These are phyloP conservation scores for Jacaranda copaia DNA, from an alignment of 257 asterid species.

Conservation along the genomic window DNA sequence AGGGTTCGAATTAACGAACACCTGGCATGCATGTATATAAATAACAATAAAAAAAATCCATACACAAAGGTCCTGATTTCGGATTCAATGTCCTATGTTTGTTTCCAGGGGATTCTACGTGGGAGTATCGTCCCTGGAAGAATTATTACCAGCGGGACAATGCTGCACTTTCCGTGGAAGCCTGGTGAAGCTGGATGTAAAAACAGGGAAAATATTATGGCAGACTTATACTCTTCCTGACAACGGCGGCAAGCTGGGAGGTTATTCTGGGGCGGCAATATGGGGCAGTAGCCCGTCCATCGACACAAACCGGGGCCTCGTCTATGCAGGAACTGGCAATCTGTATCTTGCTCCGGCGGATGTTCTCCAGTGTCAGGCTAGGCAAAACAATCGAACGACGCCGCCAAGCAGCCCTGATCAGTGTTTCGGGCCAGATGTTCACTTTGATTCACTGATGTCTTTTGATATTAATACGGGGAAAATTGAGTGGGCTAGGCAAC, in stretches of 20 bases:
- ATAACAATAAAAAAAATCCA: too few relatives aligned
- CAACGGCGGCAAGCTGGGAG: slow-evolving; percentile 62
- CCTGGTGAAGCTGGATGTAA: slow-evolving; percentile 63
- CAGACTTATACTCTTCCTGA: slow-evolving; percentile 78
- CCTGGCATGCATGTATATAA: too few relatives aligned
- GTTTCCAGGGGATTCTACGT: slow-evolving; percentile 49
- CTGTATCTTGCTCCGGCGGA: slow-evolving; percentile 66
- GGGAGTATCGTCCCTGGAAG: slow-evolving; percentile 84
- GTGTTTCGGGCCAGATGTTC: slow-evolving; percentile 66
- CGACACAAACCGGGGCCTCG: slow-evolving; percentile 49
- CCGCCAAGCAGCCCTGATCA: slow-evolving; percentile 57
- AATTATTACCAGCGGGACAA: slow-evolving; percentile 42
- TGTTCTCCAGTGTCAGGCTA: slow-evolving; percentile 61
- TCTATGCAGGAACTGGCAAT: slow-evolving; percentile 69
- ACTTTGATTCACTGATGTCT: slow-evolving; percentile 66
- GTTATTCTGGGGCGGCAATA: slow-evolving; percentile 68
- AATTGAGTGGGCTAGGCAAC: slow-evolving; percentile 59
- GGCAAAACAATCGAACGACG: slow-evolving; percentile 53
- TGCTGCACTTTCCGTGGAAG: slow-evolving; percentile 85
- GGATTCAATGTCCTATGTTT: not conserved
- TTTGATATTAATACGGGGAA: slow-evolving; percentile 55
- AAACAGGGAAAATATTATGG: slow-evolving; percentile 68
- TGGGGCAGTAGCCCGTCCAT: slow-evolving; percentile 93
- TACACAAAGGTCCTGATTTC: not conserved
- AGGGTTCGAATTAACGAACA: too few relatives aligned